phyloP scores from a whole-genome alignment of 306 rosid genomes.

The Adenanthera pavonina region DNA sequence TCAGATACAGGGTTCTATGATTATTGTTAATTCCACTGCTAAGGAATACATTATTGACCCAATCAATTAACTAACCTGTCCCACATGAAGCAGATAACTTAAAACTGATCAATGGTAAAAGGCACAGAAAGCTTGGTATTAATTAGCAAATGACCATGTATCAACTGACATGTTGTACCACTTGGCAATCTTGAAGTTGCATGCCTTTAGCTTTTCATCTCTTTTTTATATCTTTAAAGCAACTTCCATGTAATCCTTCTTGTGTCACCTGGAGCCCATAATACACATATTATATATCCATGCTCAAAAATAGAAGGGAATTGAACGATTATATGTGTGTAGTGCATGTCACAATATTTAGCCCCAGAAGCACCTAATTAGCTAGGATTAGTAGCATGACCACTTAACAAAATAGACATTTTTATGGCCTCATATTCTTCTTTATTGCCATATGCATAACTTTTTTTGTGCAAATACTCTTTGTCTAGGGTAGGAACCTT shows the following conservation, averaged over 20 bases:
- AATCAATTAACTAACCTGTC: not conserved
- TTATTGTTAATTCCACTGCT: conserved; percentile 22
- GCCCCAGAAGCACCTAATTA: no score
- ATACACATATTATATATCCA: not conserved
- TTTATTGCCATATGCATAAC: not conserved
- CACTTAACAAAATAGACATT: no score
- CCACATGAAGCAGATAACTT: conserved; percentile 6
- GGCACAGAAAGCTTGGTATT: conserved; percentile 30
- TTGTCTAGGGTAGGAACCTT: not conserved
- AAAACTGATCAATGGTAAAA: not conserved
- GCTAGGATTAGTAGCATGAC: no score
- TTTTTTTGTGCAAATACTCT: conserved; percentile 7
- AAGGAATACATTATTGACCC: conserved; percentile 1
- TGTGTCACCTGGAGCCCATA: not conserved
- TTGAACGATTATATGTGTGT: no score
- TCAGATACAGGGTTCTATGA: conserved; percentile 1
- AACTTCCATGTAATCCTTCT: conserved; percentile 36
- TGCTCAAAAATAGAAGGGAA: no score
- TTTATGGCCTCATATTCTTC: no score
- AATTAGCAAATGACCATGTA: conserved; percentile 42
- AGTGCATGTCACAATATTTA: no score
- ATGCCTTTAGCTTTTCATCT: conserved; percentile 34
- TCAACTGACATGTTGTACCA: conserved; percentile 30
- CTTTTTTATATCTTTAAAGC: conserved; percentile 30
- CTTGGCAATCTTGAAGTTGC: conserved; percentile 37